Percentiles rank a stretch among this genome's conserved stretches.
phyloP scores from a whole-genome alignment of 1,139 yeast species.

The Suhomyces panamericanus region DNA sequence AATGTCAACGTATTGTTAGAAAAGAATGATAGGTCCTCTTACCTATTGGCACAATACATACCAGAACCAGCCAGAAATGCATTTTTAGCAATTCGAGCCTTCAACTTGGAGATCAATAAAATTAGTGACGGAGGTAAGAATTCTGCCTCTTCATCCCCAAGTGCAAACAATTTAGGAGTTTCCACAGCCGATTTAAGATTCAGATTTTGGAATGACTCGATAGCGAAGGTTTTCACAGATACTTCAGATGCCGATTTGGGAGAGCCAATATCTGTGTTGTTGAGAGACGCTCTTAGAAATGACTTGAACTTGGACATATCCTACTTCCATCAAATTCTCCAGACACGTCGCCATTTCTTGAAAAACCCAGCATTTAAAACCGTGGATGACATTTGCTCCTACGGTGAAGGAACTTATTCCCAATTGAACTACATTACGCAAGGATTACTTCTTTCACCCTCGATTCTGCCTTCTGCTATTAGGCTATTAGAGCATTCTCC shows the following conservation, averaged over 20 bases:
- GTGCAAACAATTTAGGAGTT: constrained; percentile 38
- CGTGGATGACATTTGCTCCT: constrained; percentile 64
- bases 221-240: constrained; percentile 44
- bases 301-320: constrained; percentile 54
- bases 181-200: constrained; percentile 54
- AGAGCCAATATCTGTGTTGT: constrained; percentile 67
- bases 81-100: constrained; percentile 66
- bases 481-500: constrained; percentile 49
- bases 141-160: constrained; percentile 28
- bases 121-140: constrained; percentile 47
- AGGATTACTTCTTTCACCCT: constrained; percentile 58
- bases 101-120: constrained; percentile 67
- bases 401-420: constrained; percentile 80
- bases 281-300: constrained; percentile 49
- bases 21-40: constrained; percentile 62
- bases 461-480: constrained; percentile 58
- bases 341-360: constrained; percentile 57
- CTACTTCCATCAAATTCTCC: constrained; percentile 60
- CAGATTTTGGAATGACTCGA: constrained; percentile 60
- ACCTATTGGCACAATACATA: constrained; percentile 64
- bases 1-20: constrained; percentile 45
- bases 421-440: constrained; percentile 72
- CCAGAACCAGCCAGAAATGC: constrained; percentile 68
- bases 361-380: constrained; percentile 45
- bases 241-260: constrained; percentile 41